These are phyloP conservation scores for Nemania serpens DNA, from an alignment of 2,329 filamentous ascomycete species.

Conservation along the genomic window DNA sequence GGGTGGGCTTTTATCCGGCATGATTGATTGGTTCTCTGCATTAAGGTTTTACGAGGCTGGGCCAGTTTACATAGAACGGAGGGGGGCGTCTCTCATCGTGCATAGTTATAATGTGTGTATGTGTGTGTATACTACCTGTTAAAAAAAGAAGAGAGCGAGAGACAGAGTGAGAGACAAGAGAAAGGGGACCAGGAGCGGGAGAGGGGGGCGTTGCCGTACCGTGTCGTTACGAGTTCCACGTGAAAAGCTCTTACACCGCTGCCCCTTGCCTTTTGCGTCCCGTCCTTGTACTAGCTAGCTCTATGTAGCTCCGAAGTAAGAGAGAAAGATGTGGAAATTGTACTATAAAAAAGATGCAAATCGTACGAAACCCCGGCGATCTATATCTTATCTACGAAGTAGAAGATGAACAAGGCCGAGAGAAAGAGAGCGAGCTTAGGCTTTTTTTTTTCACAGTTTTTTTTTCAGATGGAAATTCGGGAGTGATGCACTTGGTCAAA, in stretches of 20 bases:
- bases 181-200: slow-evolving; percentile 1
- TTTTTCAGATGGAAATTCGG: too few species aligned
- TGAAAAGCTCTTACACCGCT: too few species aligned
- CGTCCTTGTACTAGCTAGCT: too few species aligned
- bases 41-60: slow-evolving; percentile 21
- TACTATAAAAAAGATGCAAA: slow-evolving; percentile 9
- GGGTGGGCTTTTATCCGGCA: slow-evolving; percentile 1
- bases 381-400: background rate
- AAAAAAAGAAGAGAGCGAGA: slow-evolving; percentile 24
- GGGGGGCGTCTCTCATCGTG: slow-evolving; percentile 15
- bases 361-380: background rate
- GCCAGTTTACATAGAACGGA: slow-evolving; percentile 15
- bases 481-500: too few species aligned
- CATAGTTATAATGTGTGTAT: slow-evolving; percentile 36
- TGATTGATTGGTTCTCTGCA: slow-evolving; percentile 22
- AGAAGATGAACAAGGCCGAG: too few species aligned
- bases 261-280: too few species aligned
- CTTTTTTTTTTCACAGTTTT: too few species aligned
- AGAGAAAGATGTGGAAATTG: background rate
- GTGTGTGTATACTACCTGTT: slow-evolving; percentile 22
- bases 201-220: too few species aligned
- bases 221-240: too few species aligned
- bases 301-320: background rate
- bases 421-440: too few species aligned
- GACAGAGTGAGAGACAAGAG: slow-evolving; percentile 13